Base-by-base conservation (phyloP, 805 yeast species). In the Starmerella vaccinii region DNA sequence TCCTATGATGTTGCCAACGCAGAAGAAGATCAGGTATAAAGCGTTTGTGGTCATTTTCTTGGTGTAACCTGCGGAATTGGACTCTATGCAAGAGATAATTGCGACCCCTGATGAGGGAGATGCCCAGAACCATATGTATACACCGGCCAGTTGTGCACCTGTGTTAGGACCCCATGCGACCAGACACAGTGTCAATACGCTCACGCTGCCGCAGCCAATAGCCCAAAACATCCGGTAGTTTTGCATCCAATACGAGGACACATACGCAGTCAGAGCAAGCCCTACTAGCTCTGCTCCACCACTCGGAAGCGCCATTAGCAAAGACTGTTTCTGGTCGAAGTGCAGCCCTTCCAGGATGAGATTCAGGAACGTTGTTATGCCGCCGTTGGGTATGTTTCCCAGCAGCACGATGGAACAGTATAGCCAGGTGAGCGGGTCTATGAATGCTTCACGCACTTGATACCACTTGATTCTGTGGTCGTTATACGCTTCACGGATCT, bases 401-500 rank as follows among this genome's bases (percentile, higher is more conserved):
- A 71, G 60, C n/a, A 71, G 61, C 41, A 69, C 73, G 46, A 70
- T 66, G 3, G 66, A 52, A 51, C 77, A 68, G 53, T 70, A 64
- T 18, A 76, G 55, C 75, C 77, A 78, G 10, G 76, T 69, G 58
- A 75, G 73, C 44, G 65, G 50, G 57, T 81, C 85, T 9, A 59
- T 57, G 27, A 77, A 49, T 9, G 77, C 75, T 60, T 80, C 82
- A 21, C 61, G 64, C 39, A 77, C 66, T 61, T 81, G 85, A 48
- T 70, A 63, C 70, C 66, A 66, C 59, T 78, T 78, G 71, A 79
- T 76, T 40, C 68, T 65, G 56, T 66, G 72, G 56, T 72, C 76
- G 50, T 82, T 81, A 60, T 75, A 74, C 44, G 84, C 85, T 56
- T 74, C 80, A 57, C 73, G 76, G 64, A 74, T 78, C 21, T 56